These are phyloP conservation scores for Davidsoniella neocaledoniae DNA, from an alignment of 2,329 filamentous ascomycete species.

Conservation along the genomic window DNA sequence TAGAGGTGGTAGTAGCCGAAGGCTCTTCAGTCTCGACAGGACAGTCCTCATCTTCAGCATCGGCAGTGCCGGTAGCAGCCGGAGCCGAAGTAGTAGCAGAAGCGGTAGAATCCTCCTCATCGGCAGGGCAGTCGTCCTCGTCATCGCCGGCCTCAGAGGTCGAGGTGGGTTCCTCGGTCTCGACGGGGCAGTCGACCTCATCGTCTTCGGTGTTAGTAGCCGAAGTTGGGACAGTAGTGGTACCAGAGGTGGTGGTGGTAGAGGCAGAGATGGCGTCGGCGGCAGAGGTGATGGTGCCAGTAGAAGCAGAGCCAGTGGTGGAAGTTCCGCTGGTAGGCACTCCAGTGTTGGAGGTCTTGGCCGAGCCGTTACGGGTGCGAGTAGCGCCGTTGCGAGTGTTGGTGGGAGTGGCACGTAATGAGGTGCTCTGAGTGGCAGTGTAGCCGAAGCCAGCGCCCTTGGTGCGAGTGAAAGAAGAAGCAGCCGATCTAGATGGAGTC, in stretches of 20 bases:
- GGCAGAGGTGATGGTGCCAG: neutral
- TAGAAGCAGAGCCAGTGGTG: neutral
- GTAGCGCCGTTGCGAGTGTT: neutral
- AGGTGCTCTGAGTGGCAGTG: neutral
- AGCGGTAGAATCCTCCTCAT: neutral
- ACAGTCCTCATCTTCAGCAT: conserved; percentile 4
- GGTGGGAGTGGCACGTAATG: neutral
- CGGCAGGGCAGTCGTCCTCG: conserved; percentile 5
- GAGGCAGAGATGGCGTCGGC: neutral
- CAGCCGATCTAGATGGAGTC: neutral
- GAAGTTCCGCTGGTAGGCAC: neutral
- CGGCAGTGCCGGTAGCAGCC: neutral
- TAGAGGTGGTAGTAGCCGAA: neutral
- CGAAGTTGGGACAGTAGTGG: neutral
- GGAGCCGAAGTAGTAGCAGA: neutral
- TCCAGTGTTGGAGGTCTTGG: neutral
- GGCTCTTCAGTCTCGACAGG: neutral
- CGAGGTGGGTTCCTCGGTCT: neutral
- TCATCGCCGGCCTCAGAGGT: neutral
- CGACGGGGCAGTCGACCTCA: neutral
- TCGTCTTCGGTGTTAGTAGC: neutral
- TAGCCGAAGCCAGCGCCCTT: neutral
- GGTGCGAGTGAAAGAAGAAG: no score
- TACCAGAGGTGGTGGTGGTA: neutral
- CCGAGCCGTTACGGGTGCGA: neutral